Evolutionary conservation across 2,329 filamentous ascomycete genomes (phyloP), one percentile per base, ranked within the genome.

Genomic region (Sphaerostilbella broomeana): DNA sequence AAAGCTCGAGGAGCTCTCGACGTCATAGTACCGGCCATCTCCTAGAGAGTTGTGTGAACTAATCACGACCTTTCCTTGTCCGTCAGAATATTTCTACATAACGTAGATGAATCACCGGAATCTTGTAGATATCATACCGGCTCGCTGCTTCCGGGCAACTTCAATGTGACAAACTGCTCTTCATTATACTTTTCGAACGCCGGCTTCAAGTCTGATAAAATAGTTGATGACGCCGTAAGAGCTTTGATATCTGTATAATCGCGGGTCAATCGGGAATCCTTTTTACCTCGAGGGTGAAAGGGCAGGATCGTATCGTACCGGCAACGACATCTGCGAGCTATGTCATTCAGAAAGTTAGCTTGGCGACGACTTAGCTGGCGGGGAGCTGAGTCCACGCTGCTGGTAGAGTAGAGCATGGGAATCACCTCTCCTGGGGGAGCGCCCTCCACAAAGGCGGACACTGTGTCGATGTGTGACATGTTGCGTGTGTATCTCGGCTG

Each of bases 141-240:
- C 61, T 87, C 80, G 62, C 79, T 90, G 58, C 84, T 79, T 20
- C 88, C 88, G 0, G 90, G 90, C 40, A 98, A 77, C 72, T 94
- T 95, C 46, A 86, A 82, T 12, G 88, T 88, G 34, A 80, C 68
- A 62, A 95, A 84, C 64, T 98, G 92, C 63, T 89, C 84, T 65
- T 98, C 90, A 55, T 97, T 95, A 75, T 98, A 97, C 64, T 84
- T 87, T 65, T 89, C 73, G 61, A 95, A 94, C 0, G 92, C 88
- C 1, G 88, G 85, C 6, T 73, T 76, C 38, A 95, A 81, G 48
- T 84, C 79, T 44, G 78, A 68, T 40, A 89, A 67, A 46, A 92
- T 69, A 40, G 73, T 68, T 25, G 80, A 76, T 51, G 84, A 78
- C 46, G 77, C 69, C 13, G 88, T 87, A 29, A 98, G 73, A 35